phyloP scores from a whole-genome alignment of 371 early-diverging fungal species.

The Neoconidiobolus thromboides region DNA sequence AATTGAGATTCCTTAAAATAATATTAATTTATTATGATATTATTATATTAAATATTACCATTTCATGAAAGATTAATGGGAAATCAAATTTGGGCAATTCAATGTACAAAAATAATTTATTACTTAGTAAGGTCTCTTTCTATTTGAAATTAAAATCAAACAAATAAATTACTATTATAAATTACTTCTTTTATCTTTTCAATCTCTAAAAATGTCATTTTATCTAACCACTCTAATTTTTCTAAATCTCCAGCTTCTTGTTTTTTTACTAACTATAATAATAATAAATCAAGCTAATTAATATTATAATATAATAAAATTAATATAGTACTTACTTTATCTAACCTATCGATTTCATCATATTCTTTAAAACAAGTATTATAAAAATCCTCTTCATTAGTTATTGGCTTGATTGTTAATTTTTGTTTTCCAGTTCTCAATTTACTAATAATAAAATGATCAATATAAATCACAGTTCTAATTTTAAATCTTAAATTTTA shows the following conservation, averaged over 20 bases:
- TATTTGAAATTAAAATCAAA: conserved; percentile 9
- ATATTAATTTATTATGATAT: not conserved
- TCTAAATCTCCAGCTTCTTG: conserved; percentile 73
- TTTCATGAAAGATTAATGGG: conserved; percentile 72
- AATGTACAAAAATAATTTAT: conserved; percentile 52
- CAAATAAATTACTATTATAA: not conserved
- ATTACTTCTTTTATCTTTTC: conserved; percentile 50
- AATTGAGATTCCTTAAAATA: not conserved
- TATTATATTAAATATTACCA: conserved; percentile 7
- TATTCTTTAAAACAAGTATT: conserved; percentile 16
- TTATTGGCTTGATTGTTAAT: conserved; percentile 40
- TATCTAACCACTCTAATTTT: conserved; percentile 79
- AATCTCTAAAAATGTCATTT: conserved; percentile 62
- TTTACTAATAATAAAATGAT: conserved; percentile 21
- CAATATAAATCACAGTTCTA: not conserved
- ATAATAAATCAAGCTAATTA: not conserved
- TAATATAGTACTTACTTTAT: conserved; percentile 29
- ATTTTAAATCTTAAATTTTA: no score
- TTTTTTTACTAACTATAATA: conserved; percentile 44
- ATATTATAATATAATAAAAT: not conserved
- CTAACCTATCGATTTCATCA: conserved; percentile 67
- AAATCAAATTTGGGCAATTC: conserved; percentile 87
- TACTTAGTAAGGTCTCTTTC: conserved; percentile 28
- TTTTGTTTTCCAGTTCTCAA: conserved; percentile 68
- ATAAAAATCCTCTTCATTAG: conserved; percentile 36